Percentiles rank a stretch among this genome's conserved stretches.
Evolutionary conservation across 345 rosid species (phyloP).

Genomic region (Acer yangbiense): DNA sequence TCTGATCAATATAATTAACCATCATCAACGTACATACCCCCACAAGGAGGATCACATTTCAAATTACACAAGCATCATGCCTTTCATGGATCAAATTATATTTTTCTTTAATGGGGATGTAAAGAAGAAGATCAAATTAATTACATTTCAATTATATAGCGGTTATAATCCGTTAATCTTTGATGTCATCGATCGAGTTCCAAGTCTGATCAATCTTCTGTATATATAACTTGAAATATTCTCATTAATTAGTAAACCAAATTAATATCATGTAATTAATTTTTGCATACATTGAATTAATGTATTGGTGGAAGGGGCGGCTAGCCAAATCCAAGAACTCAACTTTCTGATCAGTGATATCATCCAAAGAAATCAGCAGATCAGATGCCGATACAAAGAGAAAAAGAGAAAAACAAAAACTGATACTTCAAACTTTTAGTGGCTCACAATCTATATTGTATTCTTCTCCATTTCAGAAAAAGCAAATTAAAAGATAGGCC

Average conservation of each 20-base stretch:
- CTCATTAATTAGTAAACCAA: not conserved
- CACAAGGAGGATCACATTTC: not conserved
- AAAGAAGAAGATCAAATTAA: constrained; percentile 5
- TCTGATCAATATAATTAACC: not conserved
- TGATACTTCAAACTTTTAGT: constrained; percentile 15
- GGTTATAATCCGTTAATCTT: too few relatives aligned
- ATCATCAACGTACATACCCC: not conserved
- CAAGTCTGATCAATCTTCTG: too few relatives aligned
- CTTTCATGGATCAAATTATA: not conserved
- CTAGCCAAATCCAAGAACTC: not conserved
- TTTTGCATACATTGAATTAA: not conserved
- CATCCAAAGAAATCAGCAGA: not conserved
- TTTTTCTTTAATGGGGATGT: not conserved
- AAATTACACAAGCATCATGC: not conserved
- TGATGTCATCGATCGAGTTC: not conserved
- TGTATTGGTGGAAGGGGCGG: not conserved
- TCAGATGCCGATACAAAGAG: not conserved
- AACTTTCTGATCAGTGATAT: not conserved
- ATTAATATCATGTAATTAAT: not conserved
- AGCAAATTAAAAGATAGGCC: constrained; percentile 10
- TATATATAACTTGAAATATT: not conserved
- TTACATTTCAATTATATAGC: too few relatives aligned
- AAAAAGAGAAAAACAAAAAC: not conserved
- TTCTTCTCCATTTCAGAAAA: constrained; percentile 15
- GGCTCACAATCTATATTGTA: not conserved